phyloP scores from a whole-genome alignment of 1,139 yeast species.

The Candida glucosophila region DNA sequence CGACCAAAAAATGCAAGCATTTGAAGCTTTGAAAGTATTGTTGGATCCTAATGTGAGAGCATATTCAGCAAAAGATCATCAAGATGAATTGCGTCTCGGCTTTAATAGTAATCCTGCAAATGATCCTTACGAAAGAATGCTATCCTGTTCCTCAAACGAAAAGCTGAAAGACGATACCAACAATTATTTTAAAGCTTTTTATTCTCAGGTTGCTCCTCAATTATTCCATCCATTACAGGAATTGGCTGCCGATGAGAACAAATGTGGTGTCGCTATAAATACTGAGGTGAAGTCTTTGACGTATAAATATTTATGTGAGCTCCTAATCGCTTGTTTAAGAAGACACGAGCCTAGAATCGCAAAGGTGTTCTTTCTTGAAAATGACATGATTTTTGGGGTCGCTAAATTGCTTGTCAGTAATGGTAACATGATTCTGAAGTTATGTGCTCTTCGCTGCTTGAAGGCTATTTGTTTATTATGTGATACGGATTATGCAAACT shows the following conservation, averaged over 20 bases:
- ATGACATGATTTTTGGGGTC: constrained; percentile 47
- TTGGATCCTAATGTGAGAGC: constrained; percentile 49
- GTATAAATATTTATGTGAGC: constrained; percentile 60
- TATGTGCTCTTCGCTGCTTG: constrained; percentile 60
- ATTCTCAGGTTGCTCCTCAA: constrained; percentile 49
- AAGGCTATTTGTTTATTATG: constrained; percentile 51
- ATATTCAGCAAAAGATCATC: too few species aligned
- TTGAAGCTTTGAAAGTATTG: constrained; percentile 70
- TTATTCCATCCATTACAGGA: constrained; percentile 45
- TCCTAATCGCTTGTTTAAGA: constrained; percentile 55
- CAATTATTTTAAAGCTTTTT: constrained; percentile 54
- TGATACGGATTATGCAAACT: constrained; percentile 51
- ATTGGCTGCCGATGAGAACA: constrained; percentile 10
- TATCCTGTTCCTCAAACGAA: too few species aligned
- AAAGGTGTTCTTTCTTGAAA: constrained; percentile 52
- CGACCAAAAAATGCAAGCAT: constrained; percentile 74
- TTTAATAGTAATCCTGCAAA: not conserved
- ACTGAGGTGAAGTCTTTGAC: constrained; percentile 29
- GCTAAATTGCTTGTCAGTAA: constrained; percentile 32
- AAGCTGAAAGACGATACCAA: constrained; percentile 40
- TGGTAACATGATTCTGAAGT: constrained; percentile 41
- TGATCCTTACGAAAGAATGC: not conserved
- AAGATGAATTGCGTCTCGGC: too few species aligned
- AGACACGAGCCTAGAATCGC: constrained; percentile 53
- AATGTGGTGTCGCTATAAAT: constrained; percentile 6